These are phyloP conservation scores for Puccinia coronata DNA, from an alignment of 1,284 basidiomycete species.

Conservation along the genomic window DNA sequence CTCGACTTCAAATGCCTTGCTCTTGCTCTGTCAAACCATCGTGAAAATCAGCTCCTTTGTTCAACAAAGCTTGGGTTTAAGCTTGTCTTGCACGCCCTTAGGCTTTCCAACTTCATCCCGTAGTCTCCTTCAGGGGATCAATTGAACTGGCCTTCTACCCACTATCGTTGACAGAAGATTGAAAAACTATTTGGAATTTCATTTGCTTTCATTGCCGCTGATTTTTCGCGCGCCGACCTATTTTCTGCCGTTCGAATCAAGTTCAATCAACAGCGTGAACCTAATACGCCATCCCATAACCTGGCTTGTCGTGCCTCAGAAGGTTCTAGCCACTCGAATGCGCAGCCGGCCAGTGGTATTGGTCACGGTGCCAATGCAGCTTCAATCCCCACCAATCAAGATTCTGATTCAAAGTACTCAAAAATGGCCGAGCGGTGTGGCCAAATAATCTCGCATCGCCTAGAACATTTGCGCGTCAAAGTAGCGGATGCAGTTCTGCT, in stretches of 20 bases:
- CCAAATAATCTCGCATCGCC: slow-evolving; percentile 13
- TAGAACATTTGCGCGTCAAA: slow-evolving; percentile 34
- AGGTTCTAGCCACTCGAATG: not conserved
- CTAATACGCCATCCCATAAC: not conserved
- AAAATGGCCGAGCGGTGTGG: slow-evolving; percentile 24
- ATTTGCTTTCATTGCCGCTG: slow-evolving; percentile 38
- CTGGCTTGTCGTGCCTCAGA: not conserved
- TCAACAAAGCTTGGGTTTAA: slow-evolving; percentile 32
- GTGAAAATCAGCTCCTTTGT: slow-evolving; percentile 38
- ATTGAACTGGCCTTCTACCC: too few relatives aligned
- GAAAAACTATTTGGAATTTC: slow-evolving; percentile 40
- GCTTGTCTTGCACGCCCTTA: slow-evolving; percentile 41
- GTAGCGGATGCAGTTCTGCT: slow-evolving; percentile 41
- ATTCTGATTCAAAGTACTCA: slow-evolving; percentile 17
- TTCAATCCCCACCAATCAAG: not conserved
- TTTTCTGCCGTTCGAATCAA: slow-evolving; percentile 36
- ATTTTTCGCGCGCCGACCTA: slow-evolving; percentile 33
- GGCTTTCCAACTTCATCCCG: slow-evolving; percentile 31
- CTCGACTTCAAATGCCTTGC: slow-evolving; percentile 47
- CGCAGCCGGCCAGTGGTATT: not conserved
- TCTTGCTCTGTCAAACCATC: slow-evolving; percentile 23
- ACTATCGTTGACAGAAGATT: slow-evolving; percentile 10
- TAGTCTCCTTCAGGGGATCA: not conserved
- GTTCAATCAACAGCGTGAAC: not conserved
- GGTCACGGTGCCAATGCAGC: not conserved